phyloP scores from a whole-genome alignment of 2,329 filamentous ascomycete genomes.

The Fusarium robinianum region DNA sequence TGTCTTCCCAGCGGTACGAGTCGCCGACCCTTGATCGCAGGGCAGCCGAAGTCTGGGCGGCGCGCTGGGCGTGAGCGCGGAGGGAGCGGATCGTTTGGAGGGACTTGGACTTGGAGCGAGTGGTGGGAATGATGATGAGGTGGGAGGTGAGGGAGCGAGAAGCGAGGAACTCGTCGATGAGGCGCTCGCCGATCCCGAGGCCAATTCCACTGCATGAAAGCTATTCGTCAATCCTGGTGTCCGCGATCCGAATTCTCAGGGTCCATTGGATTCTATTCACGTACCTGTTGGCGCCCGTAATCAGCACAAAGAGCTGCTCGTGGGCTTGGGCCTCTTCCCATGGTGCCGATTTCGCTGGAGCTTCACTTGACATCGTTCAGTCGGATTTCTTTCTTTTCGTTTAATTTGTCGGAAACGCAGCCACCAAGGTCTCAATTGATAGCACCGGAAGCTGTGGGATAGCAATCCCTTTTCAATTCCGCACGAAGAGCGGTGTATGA shows the following conservation, averaged over 20 bases:
- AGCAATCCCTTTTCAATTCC: too few species aligned
- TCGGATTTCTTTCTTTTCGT: not conserved
- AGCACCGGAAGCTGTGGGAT: too few species aligned
- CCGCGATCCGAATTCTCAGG: too few species aligned
- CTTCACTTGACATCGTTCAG: constrained; percentile 33
- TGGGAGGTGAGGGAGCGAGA: constrained; percentile 68
- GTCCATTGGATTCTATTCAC: too few species aligned
- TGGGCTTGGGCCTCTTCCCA: constrained; percentile 45
- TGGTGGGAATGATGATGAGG: constrained; percentile 82
- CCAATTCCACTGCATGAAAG: constrained; percentile 73
- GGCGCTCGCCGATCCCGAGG: constrained; percentile 77
- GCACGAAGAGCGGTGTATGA: constrained; percentile 18
- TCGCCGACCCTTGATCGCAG: constrained; percentile 47
- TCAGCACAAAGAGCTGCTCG: constrained; percentile 66
- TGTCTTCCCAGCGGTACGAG: constrained; percentile 43
- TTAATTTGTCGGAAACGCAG: too few species aligned
- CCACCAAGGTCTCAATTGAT: too few species aligned
- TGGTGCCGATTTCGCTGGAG: constrained; percentile 31
- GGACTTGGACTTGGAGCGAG: constrained; percentile 75
- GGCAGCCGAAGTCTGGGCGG: constrained; percentile 43
- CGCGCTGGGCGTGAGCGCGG: constrained; percentile 59
- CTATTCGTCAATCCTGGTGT: constrained; percentile 1
- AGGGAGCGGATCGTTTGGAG: constrained; percentile 70
- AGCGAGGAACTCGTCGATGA: constrained; percentile 87
- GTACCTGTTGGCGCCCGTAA: constrained; percentile 88